Conservation (phyloP, 768 basidiomycete genomes). For the Psilocybe cubensis region DNA sequence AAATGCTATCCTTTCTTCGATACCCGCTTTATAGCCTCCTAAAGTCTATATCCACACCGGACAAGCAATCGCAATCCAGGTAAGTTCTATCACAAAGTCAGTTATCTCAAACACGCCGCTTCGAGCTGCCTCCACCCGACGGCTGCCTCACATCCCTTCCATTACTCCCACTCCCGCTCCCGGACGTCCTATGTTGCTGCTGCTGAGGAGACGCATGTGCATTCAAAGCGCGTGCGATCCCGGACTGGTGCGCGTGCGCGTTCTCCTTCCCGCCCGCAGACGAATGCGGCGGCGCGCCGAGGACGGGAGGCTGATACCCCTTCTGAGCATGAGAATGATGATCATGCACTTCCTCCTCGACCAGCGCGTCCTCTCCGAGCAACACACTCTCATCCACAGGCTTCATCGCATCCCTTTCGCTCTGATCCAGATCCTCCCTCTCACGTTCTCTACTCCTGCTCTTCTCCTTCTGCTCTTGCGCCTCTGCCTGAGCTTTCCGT, state of each 20-base stretch:
- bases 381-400: slow-evolving; percentile 61
- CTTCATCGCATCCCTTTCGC: slow-evolving; percentile 65
- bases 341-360: slow-evolving; percentile 8
- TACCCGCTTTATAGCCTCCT: too few species aligned
- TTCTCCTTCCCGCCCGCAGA: slow-evolving; percentile 1
- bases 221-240: background rate
- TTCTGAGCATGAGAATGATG: background rate
- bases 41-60: too few species aligned
- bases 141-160: background rate
- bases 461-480: slow-evolving; percentile 41
- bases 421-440: slow-evolving; percentile 45
- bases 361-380: slow-evolving; percentile 15
- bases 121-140: background rate
- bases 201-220: background rate
- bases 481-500: slow-evolving; percentile 39
- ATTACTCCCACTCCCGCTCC: slow-evolving; percentile 13
- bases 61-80: background rate
- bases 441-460: slow-evolving; percentile 24
- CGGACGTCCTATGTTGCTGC: slow-evolving; percentile 9
- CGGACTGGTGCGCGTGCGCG: background rate
- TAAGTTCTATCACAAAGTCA: background rate
- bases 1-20: too few species aligned
- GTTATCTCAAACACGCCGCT: background rate
- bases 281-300: slow-evolving; percentile 23
- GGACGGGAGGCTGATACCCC: slow-evolving; percentile 17